Evolutionary conservation across 106 monocot species (phyloP).

Genomic region (Platanthera guangdongensis): DNA sequence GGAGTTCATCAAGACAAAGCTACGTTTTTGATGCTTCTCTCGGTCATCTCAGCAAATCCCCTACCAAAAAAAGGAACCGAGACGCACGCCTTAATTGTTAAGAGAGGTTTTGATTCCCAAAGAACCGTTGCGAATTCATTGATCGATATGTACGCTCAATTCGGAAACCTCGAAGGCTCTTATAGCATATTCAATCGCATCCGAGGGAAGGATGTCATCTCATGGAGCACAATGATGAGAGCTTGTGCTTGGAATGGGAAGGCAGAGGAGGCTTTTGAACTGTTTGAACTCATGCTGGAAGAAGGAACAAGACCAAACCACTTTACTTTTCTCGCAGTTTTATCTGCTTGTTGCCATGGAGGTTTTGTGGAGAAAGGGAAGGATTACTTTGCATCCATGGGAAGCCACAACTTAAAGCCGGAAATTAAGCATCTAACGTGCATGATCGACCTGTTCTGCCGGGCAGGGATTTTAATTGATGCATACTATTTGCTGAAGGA

Average conservation of each 20-base stretch:
- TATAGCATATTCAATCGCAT: constrained; percentile 31
- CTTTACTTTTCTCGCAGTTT: constrained; percentile 49
- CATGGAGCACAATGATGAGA: constrained; percentile 76
- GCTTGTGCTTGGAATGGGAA: constrained; percentile 46
- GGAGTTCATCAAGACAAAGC: constrained; percentile 27
- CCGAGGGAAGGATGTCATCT: constrained; percentile 50
- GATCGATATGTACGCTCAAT: constrained; percentile 52
- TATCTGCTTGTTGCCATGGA: constrained; percentile 61
- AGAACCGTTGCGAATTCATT: constrained; percentile 45
- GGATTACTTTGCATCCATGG: constrained; percentile 41
- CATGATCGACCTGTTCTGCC: constrained; percentile 45
- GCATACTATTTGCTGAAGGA: constrained; percentile 28
- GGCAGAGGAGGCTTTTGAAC: constrained; percentile 31
- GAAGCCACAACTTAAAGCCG: constrained; percentile 35
- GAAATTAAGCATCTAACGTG: constrained; percentile 45
- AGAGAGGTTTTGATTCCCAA: constrained; percentile 39
- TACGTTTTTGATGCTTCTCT: constrained; percentile 41
- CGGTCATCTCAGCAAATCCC: constrained; percentile 23
- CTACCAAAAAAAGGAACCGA: constrained; percentile 29
- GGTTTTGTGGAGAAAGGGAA: constrained; percentile 51
- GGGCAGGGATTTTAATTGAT: constrained; percentile 45
- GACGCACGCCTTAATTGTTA: constrained; percentile 45
- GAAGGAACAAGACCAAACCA: constrained; percentile 39
- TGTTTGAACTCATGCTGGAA: constrained; percentile 42
- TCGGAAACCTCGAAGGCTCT: constrained; percentile 38